Conservation (phyloP, 176 grass and related monocot genomes). For the Juncus inflexus region DNA sequence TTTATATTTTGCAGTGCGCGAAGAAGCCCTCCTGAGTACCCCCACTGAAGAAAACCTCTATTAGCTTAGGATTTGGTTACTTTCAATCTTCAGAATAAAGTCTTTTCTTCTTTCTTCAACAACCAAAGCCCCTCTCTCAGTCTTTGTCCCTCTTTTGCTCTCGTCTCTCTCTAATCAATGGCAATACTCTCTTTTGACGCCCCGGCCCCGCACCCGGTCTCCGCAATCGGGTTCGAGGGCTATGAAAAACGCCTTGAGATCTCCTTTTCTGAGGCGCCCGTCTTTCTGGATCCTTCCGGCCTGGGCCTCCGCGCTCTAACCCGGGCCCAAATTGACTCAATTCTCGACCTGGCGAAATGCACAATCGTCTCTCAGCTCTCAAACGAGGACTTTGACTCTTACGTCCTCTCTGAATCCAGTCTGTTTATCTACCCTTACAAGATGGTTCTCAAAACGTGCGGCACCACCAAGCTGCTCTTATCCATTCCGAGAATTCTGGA, state of each 20-base stretch:
- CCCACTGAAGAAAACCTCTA: not conserved
- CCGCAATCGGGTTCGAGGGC: constrained; percentile 40
- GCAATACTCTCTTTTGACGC: constrained; percentile 21
- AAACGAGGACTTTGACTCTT: constrained; percentile 38
- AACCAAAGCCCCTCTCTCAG: constrained; percentile 18
- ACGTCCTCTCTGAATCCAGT: constrained; percentile 46
- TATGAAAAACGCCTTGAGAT: constrained; percentile 47
- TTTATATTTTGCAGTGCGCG: constrained; percentile 35
- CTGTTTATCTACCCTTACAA: constrained; percentile 41
- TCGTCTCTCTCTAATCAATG: constrained; percentile 29
- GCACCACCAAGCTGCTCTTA: constrained; percentile 41
- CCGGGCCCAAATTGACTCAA: constrained; percentile 34
- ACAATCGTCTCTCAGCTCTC: constrained; percentile 45
- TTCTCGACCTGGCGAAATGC: constrained; percentile 36
- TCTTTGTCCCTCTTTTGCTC: constrained; percentile 11
- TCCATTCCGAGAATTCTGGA: constrained; percentile 41
- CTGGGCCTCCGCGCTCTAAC: constrained; percentile 27
- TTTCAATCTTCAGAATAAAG: constrained; percentile 18
- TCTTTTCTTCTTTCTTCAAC: constrained; percentile 36
- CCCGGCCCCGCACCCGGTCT: constrained; percentile 11
- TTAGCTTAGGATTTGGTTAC: constrained; percentile 36
- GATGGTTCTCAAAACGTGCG: constrained; percentile 39
- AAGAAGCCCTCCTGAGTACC: constrained; percentile 39
- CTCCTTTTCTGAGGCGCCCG: constrained; percentile 38
- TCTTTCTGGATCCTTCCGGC: constrained; percentile 33